phyloP scores from a whole-genome alignment of 768 basidiomycete genomes.

The Mrakia gelida region DNA sequence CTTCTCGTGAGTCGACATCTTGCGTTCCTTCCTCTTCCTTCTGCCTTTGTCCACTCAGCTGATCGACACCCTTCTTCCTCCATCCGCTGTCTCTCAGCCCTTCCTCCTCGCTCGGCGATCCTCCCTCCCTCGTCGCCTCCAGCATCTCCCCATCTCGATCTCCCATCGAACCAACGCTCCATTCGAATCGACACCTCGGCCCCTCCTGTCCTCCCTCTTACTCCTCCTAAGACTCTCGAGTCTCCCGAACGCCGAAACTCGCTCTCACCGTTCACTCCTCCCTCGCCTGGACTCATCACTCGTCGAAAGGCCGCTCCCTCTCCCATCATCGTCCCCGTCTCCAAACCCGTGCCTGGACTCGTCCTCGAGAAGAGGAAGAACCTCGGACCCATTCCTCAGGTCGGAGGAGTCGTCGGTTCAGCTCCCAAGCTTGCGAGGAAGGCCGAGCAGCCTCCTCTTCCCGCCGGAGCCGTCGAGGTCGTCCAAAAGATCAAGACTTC shows the following conservation, averaged over 20 bases:
- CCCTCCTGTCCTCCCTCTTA: not conserved
- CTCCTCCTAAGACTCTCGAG: constrained; percentile 1
- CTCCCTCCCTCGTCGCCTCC: not conserved
- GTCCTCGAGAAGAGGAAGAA: not conserved
- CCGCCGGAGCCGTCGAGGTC: not conserved
- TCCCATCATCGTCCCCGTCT: not conserved
- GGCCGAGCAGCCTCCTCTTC: not conserved
- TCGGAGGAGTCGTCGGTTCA: not conserved
- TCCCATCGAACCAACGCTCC: not conserved
- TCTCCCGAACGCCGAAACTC: not conserved
- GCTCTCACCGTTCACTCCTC: not conserved
- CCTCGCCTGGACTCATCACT: not conserved
- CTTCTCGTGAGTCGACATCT: not conserved
- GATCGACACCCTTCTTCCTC: not conserved
- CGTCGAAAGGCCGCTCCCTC: not conserved
- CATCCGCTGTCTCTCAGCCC: not conserved
- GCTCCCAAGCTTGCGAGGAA: not conserved
- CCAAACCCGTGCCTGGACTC: not conserved
- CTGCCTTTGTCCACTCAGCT: not conserved
- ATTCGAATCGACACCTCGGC: constrained; percentile 1
- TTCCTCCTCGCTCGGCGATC: not conserved
- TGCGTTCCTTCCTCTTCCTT: not conserved
- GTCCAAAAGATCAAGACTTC: not conserved
- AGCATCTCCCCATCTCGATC: not conserved
- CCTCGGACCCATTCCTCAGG: not conserved